Base-by-base conservation (phyloP, 2,329 filamentous ascomycete genomes). In the Stemphylium lycopersici region DNA sequence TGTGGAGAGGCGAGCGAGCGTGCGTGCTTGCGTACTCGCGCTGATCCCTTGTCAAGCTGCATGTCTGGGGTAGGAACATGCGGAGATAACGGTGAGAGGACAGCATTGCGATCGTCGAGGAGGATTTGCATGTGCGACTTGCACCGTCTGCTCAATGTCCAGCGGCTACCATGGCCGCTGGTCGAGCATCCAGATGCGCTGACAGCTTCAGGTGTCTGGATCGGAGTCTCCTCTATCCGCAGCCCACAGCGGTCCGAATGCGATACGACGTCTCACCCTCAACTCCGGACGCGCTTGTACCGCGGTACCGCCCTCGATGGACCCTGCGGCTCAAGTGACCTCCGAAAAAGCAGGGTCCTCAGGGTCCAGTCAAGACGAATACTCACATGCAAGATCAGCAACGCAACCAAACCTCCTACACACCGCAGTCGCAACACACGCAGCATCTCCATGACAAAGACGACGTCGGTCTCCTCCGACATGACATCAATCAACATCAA, bases 291-390 rank as follows among this genome's bases (percentile, higher is more conserved):
- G 48, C 40, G 20, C 29, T 37, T 34, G 37, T 38, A 49, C 39
- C 51, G 40, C 39, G 18, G 33, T 39, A 32, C 39, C 39, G 20
- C 26, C 39, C 39, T 40, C 24, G 37, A 16, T 41, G 44, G 40
- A 52, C 48, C 48, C 42, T 47, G 53, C 48, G 43, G 48, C 48
- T 56, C 38, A 48, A 26, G 8, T 39, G 31, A n/a, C n/a, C 34
- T 42, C 52, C 48, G 32, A 52, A 22, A 40, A 29, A 41, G 26
- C 20, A 24, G 6, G 26, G 38, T 43, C 43, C 20, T 12, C 38
- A 52, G 48, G 53, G 48, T 48, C 53, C 38, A 50, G 43, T 20
- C 18, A 42, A 34, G 37, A 39, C 37, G 38, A 16, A 38, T 52
- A 38, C 26, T 38, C 15, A 42, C 7, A 39, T 33, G 37, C 46